phyloP scores from a whole-genome alignment of 1,139 yeast genomes.

The Tardiomyces digboiensis region DNA sequence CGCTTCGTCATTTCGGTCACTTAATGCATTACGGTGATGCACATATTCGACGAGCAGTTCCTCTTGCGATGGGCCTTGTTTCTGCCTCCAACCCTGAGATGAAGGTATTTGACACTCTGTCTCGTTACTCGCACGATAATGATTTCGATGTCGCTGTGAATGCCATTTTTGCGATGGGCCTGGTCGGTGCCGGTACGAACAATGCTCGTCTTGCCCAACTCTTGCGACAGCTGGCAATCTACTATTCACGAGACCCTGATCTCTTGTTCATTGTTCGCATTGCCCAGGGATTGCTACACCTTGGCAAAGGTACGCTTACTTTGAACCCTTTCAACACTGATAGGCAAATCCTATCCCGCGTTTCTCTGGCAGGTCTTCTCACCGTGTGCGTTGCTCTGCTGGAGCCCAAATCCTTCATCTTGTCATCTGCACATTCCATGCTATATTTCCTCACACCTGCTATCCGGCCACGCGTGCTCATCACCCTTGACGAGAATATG shows the following conservation, averaged over 20 bases:
- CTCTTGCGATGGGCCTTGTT: constrained; percentile 93
- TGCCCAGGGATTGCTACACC: constrained; percentile 89
- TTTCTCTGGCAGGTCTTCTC: constrained; percentile 80
- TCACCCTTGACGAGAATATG: constrained; percentile 86
- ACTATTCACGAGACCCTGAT: constrained; percentile 86
- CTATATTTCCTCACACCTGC: constrained; percentile 85
- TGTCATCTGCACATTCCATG: constrained; percentile 63
- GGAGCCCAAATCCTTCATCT: constrained; percentile 67
- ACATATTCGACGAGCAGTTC: constrained; percentile 87
- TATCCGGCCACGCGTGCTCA: constrained; percentile 84
- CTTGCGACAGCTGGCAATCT: constrained; percentile 87
- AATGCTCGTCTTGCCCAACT: constrained; percentile 97
- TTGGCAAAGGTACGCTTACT: constrained; percentile 93
- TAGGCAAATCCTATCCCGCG: constrained; percentile 79
- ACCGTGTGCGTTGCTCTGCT: constrained; percentile 78
- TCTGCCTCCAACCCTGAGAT: constrained; percentile 94
- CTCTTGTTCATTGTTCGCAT: constrained; percentile 88
- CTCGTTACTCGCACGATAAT: constrained; percentile 93
- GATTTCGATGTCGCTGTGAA: constrained; percentile 93
- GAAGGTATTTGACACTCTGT: constrained; percentile 93
- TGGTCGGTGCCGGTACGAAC: constrained; percentile 98
- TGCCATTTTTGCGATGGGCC: constrained; percentile 94
- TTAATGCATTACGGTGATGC: constrained; percentile 97
- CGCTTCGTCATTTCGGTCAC: constrained; percentile 93
- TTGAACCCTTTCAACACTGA: constrained; percentile 87